Percentiles rank a stretch among this genome's conserved stretches.
These are phyloP conservation scores for Amanita subjunquillea DNA, from an alignment of 768 basidiomycete species.

Conservation along the genomic window DNA sequence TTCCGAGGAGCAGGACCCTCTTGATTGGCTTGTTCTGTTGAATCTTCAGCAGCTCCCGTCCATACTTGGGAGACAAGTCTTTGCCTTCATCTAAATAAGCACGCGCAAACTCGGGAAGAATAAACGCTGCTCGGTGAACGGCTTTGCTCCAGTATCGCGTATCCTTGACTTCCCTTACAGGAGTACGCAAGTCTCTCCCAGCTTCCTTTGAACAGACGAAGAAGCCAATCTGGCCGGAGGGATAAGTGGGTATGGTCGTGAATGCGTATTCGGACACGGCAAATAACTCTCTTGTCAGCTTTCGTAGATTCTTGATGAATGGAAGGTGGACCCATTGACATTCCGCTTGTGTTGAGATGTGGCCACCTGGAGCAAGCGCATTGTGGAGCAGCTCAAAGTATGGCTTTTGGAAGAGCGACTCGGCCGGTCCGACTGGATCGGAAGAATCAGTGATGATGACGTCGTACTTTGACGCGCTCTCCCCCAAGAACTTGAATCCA, in stretches of 20 bases:
- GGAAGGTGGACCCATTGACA: constrained; percentile 90
- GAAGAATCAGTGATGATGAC: constrained; percentile 99
- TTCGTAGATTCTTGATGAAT: constrained; percentile 69
- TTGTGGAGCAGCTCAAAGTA: constrained; percentile 94
- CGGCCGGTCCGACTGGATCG: constrained; percentile 94
- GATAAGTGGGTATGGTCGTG: constrained; percentile 97
- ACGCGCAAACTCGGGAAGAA: constrained; percentile 88
- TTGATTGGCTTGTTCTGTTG: constrained; percentile 36
- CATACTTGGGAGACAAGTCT: constrained; percentile 68
- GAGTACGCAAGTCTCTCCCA: constrained; percentile 57
- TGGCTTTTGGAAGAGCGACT: constrained; percentile 88
- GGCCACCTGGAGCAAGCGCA: constrained; percentile 80
- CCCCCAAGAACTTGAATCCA: constrained; percentile 92
- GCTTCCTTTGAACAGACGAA: constrained; percentile 77
- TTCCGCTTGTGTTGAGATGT: constrained; percentile 94
- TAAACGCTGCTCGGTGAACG: constrained; percentile 76
- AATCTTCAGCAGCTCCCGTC: constrained; percentile 40
- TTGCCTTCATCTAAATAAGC: constrained; percentile 63
- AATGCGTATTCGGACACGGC: constrained; percentile 81
- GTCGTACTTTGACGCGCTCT: constrained; percentile 83
- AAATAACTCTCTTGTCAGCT: constrained; percentile 67
- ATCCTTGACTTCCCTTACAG: constrained; percentile 58
- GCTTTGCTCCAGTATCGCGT: constrained; percentile 81
- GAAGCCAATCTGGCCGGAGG: constrained; percentile 97
- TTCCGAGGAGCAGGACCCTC: constrained; percentile 83